Percentiles rank a stretch among this genome's conserved stretches.
Evolutionary conservation across 73 alveolate species (phyloP).

Genomic region (Paramecium primaurelia): DNA sequence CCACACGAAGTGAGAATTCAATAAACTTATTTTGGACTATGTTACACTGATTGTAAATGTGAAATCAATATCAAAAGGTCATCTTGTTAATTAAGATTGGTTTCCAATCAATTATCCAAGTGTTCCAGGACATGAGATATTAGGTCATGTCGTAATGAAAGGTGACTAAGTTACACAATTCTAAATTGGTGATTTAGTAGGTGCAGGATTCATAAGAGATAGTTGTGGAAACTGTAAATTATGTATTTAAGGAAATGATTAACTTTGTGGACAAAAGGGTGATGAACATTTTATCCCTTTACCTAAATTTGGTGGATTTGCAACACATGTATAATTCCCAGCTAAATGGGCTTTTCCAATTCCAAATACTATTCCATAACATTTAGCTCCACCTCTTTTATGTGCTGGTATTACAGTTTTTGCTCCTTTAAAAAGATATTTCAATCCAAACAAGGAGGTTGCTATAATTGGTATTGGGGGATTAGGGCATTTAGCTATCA

Average conservation of each 20-base stretch:
- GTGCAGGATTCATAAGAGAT: slow-evolving; percentile 70
- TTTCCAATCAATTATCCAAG: slow-evolving; percentile 51
- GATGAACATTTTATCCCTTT: slow-evolving; percentile 63
- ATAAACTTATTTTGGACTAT: neutral
- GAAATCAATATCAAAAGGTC: neutral
- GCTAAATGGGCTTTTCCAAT: slow-evolving; percentile 67
- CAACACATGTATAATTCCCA: slow-evolving; percentile 74
- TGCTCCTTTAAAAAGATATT: slow-evolving; percentile 69
- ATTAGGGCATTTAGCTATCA: slow-evolving; percentile 76
- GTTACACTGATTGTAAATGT: slow-evolving; percentile 26
- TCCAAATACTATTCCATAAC: slow-evolving; percentile 62
- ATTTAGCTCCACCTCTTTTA: slow-evolving; percentile 74
- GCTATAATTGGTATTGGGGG: slow-evolving; percentile 84
- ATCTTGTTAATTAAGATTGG: slow-evolving; percentile 48
- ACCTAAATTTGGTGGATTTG: slow-evolving; percentile 77
- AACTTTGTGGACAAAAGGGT: slow-evolving; percentile 64
- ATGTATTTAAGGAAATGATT: slow-evolving; percentile 69
- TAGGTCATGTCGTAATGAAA: slow-evolving; percentile 39
- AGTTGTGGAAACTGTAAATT: slow-evolving; percentile 71
- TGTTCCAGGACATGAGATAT: slow-evolving; percentile 65
- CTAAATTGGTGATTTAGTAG: slow-evolving; percentile 66
- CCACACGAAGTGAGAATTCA: slow-evolving; percentile 40
- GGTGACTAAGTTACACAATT: slow-evolving; percentile 55
- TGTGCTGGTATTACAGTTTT: slow-evolving; percentile 83
- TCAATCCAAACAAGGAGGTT: slow-evolving; percentile 65